Conservation (phyloP, 768 basidiomycete species). For the Ramaria sp. region DNA sequence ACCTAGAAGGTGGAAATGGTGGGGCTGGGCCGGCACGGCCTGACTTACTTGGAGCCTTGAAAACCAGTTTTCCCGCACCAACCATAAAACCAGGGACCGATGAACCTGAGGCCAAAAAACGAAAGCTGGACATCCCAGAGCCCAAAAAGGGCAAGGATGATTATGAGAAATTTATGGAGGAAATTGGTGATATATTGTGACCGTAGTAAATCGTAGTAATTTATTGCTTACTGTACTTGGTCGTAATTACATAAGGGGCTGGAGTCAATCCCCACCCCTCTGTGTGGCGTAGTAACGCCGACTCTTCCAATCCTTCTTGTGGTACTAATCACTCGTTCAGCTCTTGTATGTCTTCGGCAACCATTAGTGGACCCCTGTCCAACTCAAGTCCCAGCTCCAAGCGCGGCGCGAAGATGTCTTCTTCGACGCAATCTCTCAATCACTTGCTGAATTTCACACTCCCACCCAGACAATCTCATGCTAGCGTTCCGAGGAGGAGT, state of each 20-base stretch:
- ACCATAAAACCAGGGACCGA: constrained; percentile 16
- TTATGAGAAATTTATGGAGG: constrained; percentile 67
- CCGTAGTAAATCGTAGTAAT: background rate
- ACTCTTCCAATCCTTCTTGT: background rate
- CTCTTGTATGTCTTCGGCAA: background rate
- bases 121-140: constrained; percentile 18
- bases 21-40: constrained; percentile 35
- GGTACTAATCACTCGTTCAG: background rate
- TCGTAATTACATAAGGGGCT: background rate
- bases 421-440: constrained; percentile 30
- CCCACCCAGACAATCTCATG: constrained; percentile 70
- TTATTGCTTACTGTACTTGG: background rate
- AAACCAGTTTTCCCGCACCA: constrained; percentile 43
- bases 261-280: background rate
- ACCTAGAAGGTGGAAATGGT: constrained; percentile 22
- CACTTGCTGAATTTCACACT: constrained; percentile 92
- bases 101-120: constrained; percentile 13
- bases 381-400: background rate
- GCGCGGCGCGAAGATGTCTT: constrained; percentile 8
- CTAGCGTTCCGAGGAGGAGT: constrained; percentile 62
- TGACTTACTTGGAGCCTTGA: constrained; percentile 54
- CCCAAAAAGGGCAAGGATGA: constrained; percentile 44
- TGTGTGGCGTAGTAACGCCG: background rate
- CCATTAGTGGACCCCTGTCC: background rate
- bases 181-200: constrained; percentile 51